Base-by-base conservation (phyloP, 176 grass and related monocot genomes). In the Aegilops speltoides region DNA sequence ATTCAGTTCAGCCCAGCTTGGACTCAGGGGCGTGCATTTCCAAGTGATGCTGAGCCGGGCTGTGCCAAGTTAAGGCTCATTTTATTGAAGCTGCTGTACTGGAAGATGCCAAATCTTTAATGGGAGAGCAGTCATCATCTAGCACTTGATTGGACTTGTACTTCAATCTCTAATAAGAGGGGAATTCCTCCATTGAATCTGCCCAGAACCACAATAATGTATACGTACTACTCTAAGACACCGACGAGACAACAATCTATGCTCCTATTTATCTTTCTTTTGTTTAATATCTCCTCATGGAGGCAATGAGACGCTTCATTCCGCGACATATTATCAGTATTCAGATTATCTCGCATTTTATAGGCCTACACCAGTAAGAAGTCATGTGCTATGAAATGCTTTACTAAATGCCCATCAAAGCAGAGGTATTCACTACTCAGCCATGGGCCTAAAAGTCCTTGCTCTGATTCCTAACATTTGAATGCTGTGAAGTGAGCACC, bases 41-140 rank as follows among this genome's bases (percentile, higher is more conserved):
- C 81, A 88, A 84, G 85, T 91, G 79, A 84, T 37, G 80, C 66
- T 81, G 76, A 85, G 84, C 8, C 69, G 28, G 57, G 63, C 82
- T 88, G 86, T 70, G 82, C 69, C 40, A 85, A 54, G 75, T 83
- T 87, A 90, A 87, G 84, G 66, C 84, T 64, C 73, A 31, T 88
- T 85, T 91, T 69, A 88, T 82, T 82, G 82, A 70, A 85, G 77
- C 46, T 77, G 82, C 77, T 85, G 82, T 91, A 91, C 89, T 37
- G 63, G 17, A 91, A 91, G 82, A 88, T 81, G 89, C 77, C 89
- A 91, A 81, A 81, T 54, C 86, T 85, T 91, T 77, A 88, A 91
- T 91, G 86, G 70, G 70, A 91, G 56, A 85, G 71, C 89, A 88
- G 86, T 82, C 86, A 88, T 85, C 70, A 81, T 81, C 78, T 69